Evolutionary conservation across 441 rosid genomes (phyloP).

Genomic region (Oxalis stricta): DNA sequence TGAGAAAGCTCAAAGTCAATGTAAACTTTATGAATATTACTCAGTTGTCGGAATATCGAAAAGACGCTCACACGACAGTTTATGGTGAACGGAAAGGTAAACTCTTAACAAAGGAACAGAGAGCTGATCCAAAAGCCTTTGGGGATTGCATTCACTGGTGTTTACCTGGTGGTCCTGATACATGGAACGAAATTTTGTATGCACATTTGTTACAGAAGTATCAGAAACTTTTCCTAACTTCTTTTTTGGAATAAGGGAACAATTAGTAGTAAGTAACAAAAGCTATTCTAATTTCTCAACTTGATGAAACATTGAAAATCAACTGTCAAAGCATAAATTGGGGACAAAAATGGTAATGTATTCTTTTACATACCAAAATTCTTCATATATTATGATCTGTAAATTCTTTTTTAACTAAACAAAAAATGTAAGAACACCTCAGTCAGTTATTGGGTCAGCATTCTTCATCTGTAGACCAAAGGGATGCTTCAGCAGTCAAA

Average conservation of each 20-base stretch:
- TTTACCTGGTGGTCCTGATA: constrained; percentile 85
- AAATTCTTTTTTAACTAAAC: constrained; percentile 4
- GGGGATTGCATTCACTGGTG: constrained; percentile 98
- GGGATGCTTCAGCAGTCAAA: neutral
- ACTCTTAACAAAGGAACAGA: constrained; percentile 60
- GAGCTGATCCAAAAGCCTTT: constrained; percentile 50
- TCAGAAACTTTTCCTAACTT: no score
- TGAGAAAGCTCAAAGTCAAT: constrained; percentile 27
- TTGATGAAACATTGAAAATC: neutral
- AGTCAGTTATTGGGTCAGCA: constrained; percentile 9
- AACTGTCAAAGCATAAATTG: neutral
- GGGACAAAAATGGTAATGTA: no score
- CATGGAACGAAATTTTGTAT: constrained; percentile 77
- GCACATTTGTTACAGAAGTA: constrained; percentile 51
- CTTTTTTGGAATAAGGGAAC: no score
- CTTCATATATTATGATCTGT: neutral
- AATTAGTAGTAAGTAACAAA: no score
- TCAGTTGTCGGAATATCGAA: constrained; percentile 69
- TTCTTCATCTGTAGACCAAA: constrained; percentile 3
- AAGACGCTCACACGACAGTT: constrained; percentile 72
- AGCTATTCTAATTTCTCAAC: neutral
- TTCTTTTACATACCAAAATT: neutral
- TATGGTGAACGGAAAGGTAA: constrained; percentile 73
- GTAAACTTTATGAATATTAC: constrained; percentile 67
- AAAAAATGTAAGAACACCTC: neutral